These are phyloP conservation scores for Fraxinus quadrangulata DNA, from an alignment of 257 asterid species.

Conservation along the genomic window DNA sequence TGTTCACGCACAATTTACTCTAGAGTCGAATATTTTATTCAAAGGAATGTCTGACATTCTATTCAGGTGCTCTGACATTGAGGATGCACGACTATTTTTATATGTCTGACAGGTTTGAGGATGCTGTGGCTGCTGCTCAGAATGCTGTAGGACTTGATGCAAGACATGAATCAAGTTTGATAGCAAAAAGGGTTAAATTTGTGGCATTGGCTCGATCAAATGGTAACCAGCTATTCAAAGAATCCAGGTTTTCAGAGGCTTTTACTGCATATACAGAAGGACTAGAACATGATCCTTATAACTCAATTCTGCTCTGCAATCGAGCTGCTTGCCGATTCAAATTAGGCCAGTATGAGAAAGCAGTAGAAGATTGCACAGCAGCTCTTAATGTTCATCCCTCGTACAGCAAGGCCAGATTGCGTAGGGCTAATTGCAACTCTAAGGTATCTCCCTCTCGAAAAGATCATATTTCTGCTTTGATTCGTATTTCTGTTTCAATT, in stretches of 20 bases:
- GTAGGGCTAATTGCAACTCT: constrained; percentile 55
- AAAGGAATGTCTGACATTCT: too few species aligned
- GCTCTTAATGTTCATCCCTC: constrained; percentile 57
- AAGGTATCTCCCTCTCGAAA: constrained; percentile 38
- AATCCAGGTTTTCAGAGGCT: constrained; percentile 50
- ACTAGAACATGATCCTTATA: constrained; percentile 50
- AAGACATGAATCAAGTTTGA: constrained; percentile 29
- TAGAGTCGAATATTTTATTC: background rate
- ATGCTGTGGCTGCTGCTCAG: constrained; percentile 46
- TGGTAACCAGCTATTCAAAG: constrained; percentile 53
- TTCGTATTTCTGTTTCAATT: too few species aligned
- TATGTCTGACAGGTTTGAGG: constrained; percentile 52
- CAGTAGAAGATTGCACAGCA: constrained; percentile 58
- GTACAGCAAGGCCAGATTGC: constrained; percentile 56
- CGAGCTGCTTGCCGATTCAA: constrained; percentile 62
- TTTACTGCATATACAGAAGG: constrained; percentile 47
- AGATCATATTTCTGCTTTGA: too few species aligned
- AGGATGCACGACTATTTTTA: background rate
- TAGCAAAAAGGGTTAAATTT: constrained; percentile 31
- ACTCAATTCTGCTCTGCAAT: constrained; percentile 57
- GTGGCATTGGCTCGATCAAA: constrained; percentile 42
- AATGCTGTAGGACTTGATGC: constrained; percentile 46
- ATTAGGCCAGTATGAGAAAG: constrained; percentile 55
- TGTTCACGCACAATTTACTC: background rate
- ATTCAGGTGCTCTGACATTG: background rate